Conservation (phyloP, 495 filamentous ascomycete genomes). For the Aspergillus baeticus region DNA sequence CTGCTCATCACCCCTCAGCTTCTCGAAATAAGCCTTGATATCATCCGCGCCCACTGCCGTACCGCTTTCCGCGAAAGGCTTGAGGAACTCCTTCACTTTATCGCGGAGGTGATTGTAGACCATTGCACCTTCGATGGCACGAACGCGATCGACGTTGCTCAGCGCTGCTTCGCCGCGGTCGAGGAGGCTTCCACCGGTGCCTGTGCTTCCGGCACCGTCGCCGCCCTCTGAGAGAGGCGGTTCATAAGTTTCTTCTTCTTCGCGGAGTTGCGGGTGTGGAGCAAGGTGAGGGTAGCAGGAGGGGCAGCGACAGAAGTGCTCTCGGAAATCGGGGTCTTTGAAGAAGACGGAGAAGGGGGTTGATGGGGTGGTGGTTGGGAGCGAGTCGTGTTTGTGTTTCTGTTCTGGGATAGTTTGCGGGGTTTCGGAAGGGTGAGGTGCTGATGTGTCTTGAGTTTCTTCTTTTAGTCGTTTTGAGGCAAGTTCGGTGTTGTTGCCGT, state of each 20-base stretch:
- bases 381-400: constrained; percentile 44
- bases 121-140: constrained; percentile 96
- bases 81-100: constrained; percentile 86
- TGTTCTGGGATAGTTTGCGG: constrained; percentile 21
- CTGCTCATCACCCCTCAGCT: constrained; percentile 79
- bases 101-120: constrained; percentile 94
- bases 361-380: constrained; percentile 47
- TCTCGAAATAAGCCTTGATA: constrained; percentile 94
- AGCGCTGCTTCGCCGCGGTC: constrained; percentile 90
- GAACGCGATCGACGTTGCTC: constrained; percentile 83
- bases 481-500: constrained; percentile 27
- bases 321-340: constrained; percentile 65
- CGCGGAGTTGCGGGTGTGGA: constrained; percentile 73
- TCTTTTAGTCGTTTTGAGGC: constrained; percentile 62
- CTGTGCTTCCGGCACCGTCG: constrained; percentile 52
- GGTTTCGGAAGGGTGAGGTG: constrained; percentile 19
- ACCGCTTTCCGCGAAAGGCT: constrained; percentile 89
- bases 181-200: constrained; percentile 66
- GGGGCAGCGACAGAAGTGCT: constrained; percentile 73
- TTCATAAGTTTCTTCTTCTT: constrained; percentile 91
- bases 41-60: constrained; percentile 86
- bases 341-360: constrained; percentile 77
- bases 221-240: constrained; percentile 73
- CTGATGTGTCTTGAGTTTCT: constrained; percentile 16
- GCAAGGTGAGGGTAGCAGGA: constrained; percentile 72